These are phyloP conservation scores for Hanseniaspora thailandica DNA, from an alignment of 805 yeast species.

Conservation along the genomic window DNA sequence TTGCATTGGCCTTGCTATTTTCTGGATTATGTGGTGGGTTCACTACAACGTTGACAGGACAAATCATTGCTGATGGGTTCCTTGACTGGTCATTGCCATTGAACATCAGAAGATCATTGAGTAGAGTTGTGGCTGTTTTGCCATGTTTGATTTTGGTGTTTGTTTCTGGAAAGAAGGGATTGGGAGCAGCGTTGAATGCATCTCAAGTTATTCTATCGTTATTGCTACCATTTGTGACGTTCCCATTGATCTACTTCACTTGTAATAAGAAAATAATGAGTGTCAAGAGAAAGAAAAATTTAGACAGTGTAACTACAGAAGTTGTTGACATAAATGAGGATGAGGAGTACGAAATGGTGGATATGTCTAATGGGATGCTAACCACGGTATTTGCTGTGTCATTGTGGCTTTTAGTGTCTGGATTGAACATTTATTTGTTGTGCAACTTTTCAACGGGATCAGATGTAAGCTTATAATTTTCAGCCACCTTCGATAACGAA, in stretches of 20 bases:
- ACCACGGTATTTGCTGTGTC: constrained; percentile 41
- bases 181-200: constrained; percentile 64
- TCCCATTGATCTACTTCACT: constrained; percentile 77
- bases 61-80: constrained; percentile 89
- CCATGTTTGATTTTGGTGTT: constrained; percentile 73
- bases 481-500: neutral
- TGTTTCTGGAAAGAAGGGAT: constrained; percentile 69
- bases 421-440: constrained; percentile 54
- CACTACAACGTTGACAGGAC: constrained; percentile 89
- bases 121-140: constrained; percentile 71
- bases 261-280: constrained; percentile 57
- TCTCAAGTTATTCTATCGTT: constrained; percentile 76
- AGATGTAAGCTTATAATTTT: constrained; percentile 28
- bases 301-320: neutral
- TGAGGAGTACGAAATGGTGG: constrained; percentile 22
- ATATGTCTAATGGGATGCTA: constrained; percentile 36
- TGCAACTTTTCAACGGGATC: constrained; percentile 38
- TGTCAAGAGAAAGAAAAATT: constrained; percentile 29
- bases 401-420: constrained; percentile 60
- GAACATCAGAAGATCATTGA: constrained; percentile 63
- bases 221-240: constrained; percentile 73
- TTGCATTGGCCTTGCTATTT: constrained; percentile 72
- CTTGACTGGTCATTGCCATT: constrained; percentile 72
- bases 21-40: constrained; percentile 92
- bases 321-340: neutral